Percentiles rank a stretch among this genome's conserved stretches.
Conservation (phyloP, 2,329 filamentous ascomycete species). For the Phyllosticta citriasiana region DNA sequence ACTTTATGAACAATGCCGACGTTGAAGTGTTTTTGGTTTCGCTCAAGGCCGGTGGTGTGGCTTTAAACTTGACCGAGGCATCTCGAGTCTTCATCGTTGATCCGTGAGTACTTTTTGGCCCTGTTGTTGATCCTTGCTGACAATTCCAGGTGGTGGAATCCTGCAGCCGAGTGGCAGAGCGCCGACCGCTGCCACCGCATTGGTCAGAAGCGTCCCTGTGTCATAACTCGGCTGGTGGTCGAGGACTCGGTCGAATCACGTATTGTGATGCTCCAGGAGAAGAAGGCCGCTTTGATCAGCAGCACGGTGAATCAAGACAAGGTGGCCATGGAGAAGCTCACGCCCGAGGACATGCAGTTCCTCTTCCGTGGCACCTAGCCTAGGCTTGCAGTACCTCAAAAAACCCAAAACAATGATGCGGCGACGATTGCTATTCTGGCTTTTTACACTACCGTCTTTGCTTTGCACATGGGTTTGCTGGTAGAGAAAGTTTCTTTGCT, state of each 20-base stretch:
- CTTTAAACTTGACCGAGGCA: slow-evolving; percentile 88
- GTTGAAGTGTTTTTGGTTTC: slow-evolving; percentile 96
- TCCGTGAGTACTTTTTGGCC: slow-evolving; percentile 52
- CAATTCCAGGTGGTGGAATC: slow-evolving; percentile 83
- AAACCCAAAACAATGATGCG: not conserved
- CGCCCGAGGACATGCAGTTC: slow-evolving; percentile 88
- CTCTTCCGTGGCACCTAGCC: slow-evolving; percentile 61
- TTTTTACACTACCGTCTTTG: not conserved
- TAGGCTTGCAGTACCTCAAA: not conserved
- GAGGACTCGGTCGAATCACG: slow-evolving; percentile 94
- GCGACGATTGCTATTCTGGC: not conserved
- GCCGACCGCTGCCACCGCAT: slow-evolving; percentile 83
- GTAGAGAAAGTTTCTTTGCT: not conserved
- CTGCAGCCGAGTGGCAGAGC: slow-evolving; percentile 98
- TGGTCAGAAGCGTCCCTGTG: slow-evolving; percentile 85
- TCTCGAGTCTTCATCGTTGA: slow-evolving; percentile 94
- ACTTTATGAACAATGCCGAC: slow-evolving; percentile 91
- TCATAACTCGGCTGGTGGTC: slow-evolving; percentile 88
- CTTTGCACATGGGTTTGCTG: not conserved
- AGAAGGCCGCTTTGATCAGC: slow-evolving; percentile 97
- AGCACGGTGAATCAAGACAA: slow-evolving; percentile 93
- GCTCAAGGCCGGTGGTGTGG: slow-evolving; percentile 90
- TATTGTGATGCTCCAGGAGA: slow-evolving; percentile 93
- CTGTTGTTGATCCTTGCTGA: not conserved
- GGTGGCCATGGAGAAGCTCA: slow-evolving; percentile 82